These are phyloP conservation scores for Ocimum tenuiflorum DNA, from an alignment of 257 asterid genomes.

Conservation along the genomic window DNA sequence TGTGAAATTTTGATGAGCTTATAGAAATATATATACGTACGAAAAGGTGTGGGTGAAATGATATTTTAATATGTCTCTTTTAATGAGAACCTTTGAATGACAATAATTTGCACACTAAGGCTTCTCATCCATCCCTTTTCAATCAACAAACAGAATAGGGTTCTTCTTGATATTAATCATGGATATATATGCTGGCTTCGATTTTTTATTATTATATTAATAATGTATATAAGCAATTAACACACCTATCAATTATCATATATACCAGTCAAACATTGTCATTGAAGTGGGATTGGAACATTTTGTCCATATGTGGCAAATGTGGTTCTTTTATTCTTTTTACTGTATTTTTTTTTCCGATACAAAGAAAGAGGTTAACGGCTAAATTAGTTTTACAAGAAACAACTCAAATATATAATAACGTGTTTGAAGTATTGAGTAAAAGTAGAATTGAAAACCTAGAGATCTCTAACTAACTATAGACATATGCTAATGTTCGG, in stretches of 20 bases:
- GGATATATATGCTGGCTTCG: constrained; percentile 16
- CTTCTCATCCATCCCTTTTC: constrained; percentile 54
- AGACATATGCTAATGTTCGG: neutral
- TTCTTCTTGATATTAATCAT: constrained; percentile 37
- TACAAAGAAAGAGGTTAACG: neutral
- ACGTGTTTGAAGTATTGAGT: too few species aligned
- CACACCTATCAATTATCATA: constrained; percentile 15
- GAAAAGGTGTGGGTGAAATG: constrained; percentile 11
- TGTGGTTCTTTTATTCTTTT: neutral
- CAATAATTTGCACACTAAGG: constrained; percentile 24
- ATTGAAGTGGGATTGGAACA: constrained; percentile 30
- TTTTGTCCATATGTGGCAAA: constrained; percentile 20
- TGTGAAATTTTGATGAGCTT: too few species aligned
- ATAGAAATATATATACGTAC: constrained; percentile 24
- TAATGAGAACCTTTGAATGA: constrained; percentile 45
- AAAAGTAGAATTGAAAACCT: neutral
- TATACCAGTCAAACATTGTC: constrained; percentile 30
- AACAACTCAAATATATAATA: too few species aligned
- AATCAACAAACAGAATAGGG: constrained; percentile 41
- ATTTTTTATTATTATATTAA: neutral
- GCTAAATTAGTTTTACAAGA: too few species aligned
- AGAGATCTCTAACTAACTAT: too few species aligned
- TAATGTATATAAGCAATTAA: constrained; percentile 12
- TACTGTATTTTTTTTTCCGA: too few species aligned
- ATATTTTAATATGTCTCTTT: constrained; percentile 35